Evolutionary conservation across 2,329 filamentous ascomycete species (phyloP).

Genomic region (Fonsecaea nubica): DNA sequence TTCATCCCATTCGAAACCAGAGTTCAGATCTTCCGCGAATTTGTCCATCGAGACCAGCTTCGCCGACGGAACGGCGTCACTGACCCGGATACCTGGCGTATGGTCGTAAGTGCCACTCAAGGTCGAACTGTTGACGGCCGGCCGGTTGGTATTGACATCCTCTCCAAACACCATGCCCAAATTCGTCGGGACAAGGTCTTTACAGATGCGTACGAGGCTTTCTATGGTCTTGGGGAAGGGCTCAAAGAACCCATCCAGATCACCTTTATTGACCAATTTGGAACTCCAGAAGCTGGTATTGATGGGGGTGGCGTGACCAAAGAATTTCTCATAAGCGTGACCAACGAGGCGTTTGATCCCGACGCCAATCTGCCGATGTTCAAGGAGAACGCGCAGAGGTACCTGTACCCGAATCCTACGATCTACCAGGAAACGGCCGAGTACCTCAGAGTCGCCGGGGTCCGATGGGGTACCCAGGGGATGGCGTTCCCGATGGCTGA

Average conservation of each 20-base stretch:
- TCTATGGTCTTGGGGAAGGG: conserved; percentile 79
- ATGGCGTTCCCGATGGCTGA: conserved; percentile 65
- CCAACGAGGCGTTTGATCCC: conserved; percentile 78
- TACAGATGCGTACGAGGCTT: conserved; percentile 81
- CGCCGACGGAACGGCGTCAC: conserved; percentile 71
- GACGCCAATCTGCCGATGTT: conserved; percentile 69
- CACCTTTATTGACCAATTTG: conserved; percentile 91
- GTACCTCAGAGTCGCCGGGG: conserved; percentile 53
- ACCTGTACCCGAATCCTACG: conserved; percentile 86
- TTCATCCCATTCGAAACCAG: conserved; percentile 91
- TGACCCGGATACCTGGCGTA: conserved; percentile 77
- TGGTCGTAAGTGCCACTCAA: conserved; percentile 60
- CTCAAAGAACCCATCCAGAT: conserved; percentile 97
- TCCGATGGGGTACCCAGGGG: conserved; percentile 61
- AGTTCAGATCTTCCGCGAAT: conserved; percentile 91
- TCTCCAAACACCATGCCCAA: conserved; percentile 72
- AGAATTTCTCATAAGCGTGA: conserved; percentile 90
- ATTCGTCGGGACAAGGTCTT: conserved; percentile 82
- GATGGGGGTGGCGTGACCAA: conserved; percentile 97
- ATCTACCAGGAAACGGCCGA: conserved; percentile 73
- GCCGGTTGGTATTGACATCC: conserved; percentile 48
- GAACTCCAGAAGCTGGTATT: conserved; percentile 85
- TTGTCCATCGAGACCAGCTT: conserved; percentile 81
- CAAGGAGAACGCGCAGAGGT: conserved; percentile 79
- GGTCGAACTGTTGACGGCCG: conserved; percentile 50